Base-by-base conservation (phyloP, 169 alveolate species). In the Plasmodium chabaudi region DNA sequence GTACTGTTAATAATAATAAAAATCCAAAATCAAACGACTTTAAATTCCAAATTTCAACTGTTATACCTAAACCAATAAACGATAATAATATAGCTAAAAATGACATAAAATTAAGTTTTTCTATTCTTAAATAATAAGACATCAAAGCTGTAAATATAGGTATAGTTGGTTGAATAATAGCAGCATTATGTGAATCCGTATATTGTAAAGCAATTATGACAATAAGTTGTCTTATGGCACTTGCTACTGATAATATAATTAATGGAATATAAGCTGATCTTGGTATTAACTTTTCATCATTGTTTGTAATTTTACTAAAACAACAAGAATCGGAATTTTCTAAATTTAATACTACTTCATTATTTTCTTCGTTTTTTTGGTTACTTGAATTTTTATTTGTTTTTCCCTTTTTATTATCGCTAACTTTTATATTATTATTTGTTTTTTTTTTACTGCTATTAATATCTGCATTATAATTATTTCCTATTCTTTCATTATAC, bases 111-210 rank as follows among this genome's bases (percentile, higher is more conserved):
- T 87, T 67, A 63, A 91, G 39, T 23, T 74, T 61, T 74, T 91
- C 94, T 13, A 91, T 72, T 61, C 70, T 77, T 56, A 91, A 39
- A 57, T 71, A 71, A 61, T 88, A 90, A 1, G 93, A 87, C 67
- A 91, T 23, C 7, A 91, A n/a, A 63, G 94, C 94, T 5, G 94
- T 91, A 34, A 91, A 74, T 34, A 91, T 69, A 10, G 94, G 94
- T n/a, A 91, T 72, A 6, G 94, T 71, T 12, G 94, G 94, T 44
- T 87, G 77, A 39, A 91, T 73, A 19, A 91, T 86, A 27, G 79
- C 92, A 13, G 64, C 92, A 68, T 86, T 86, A 60, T 72, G 87
- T 25, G 92, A 71, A 69, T 72, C 93, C 1, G 93, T 61, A 65
- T 72, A 68, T 72, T 87, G 89, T 46, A 91, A 75, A 5, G 88